phyloP scores from a whole-genome alignment of 78 protist species.

The Dictyostelium purpureum region DNA sequence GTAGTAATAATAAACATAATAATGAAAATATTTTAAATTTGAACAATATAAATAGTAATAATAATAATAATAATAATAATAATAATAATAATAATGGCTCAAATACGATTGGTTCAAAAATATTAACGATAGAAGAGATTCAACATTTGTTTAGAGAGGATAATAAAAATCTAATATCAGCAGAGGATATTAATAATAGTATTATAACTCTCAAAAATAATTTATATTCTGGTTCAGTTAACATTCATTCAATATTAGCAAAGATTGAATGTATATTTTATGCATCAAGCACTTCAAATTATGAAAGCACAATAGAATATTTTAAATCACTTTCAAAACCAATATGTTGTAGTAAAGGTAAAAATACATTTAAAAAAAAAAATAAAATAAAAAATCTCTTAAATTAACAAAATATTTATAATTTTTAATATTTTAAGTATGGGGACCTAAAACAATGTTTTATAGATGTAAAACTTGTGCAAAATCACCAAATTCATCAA shows the following conservation, averaged over 20 bases:
- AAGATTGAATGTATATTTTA: neutral
- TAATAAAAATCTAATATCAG: neutral
- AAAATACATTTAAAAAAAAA: neutral
- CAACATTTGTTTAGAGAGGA: neutral
- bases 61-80: neutral
- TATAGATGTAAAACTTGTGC: conserved; percentile 80
- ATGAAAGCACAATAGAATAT: neutral
- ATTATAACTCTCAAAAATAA: neutral
- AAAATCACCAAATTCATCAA: conserved; percentile 57
- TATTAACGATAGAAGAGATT: conserved; percentile 10
- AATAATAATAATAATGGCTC: neutral
- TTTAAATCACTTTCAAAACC: conserved; percentile 13
- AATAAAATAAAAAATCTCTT: neutral
- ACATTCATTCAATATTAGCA: neutral
- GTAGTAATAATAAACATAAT: neutral
- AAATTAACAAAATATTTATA: neutral
- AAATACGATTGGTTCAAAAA: neutral
- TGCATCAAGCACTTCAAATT: neutral
- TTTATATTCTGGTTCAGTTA: neutral
- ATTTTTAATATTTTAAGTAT: conserved; percentile 5
- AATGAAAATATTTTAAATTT: neutral
- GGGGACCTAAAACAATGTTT: conserved; percentile 56
- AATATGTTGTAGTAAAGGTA: conserved; percentile 42
- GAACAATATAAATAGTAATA: neutral
- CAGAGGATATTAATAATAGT: neutral